Base-by-base conservation (phyloP, 768 basidiomycete genomes). In the Tylopilus rubrobrunneus region DNA sequence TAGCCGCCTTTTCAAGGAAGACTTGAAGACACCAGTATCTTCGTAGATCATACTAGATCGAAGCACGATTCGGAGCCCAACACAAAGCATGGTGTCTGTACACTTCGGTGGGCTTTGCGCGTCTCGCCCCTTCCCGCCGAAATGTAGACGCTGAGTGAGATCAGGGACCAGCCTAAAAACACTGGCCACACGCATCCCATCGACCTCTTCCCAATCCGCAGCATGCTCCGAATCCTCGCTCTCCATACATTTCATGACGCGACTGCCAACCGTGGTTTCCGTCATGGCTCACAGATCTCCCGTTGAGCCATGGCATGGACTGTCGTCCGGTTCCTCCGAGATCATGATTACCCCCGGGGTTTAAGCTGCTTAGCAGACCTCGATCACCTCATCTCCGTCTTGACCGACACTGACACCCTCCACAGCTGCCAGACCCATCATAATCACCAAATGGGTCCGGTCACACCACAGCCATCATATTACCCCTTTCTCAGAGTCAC, bases 371-470 rank as follows among this genome's bases (percentile, higher is more conserved):
- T 3, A 34, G 31, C 31, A 31, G 8, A 31, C 11, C 33, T 80
- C 81, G 14, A 74, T 63, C 54, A 29, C 50, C 61, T 34, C 4
- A 57, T 47, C 61, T 40, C 28, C 45, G 17, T 44, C 54, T 17
- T 50, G 64, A 50, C 50, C 43, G 19, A 39, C 19, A 7, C 40
- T 48, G 21, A 40, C 43, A 63, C 65, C 74, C 72, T 73, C 71
- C 64, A 78, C 71, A 37, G 76, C 74, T 7, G 82, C 82, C 55
- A 89, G 79, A 33, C 27, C 95, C 80, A 66, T 99, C 97, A 21
- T 25, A 25, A 25, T 25, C 25, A 25, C 25, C 25, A 25, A 25
- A n/a, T n/a, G n/a, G n/a, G n/a, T n/a, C n/a, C n/a, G n/a, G n/a
- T n/a, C n/a, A n/a, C n/a, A n/a, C n/a, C n/a, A n/a, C n/a, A n/a